Percentiles rank a stretch among this genome's conserved stretches.
These are phyloP conservation scores for Tetrahymena borealis DNA, from an alignment of 73 alveolate species.

Conservation along the genomic window DNA sequence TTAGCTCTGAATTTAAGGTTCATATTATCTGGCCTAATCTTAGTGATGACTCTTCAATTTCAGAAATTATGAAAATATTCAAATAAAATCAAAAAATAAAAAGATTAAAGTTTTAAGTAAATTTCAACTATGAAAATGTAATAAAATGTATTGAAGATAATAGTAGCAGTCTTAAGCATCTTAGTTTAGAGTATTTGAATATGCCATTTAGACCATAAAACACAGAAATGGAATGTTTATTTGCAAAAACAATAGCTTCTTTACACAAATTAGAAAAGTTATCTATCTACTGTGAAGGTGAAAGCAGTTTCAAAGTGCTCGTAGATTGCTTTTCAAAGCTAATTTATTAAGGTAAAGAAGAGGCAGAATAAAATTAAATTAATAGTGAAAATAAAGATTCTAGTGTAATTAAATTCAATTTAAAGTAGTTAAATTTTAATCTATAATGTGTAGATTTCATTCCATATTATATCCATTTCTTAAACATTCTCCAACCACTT, in stretches of 20 bases:
- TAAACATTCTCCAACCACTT: not conserved
- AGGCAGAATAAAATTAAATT: not conserved
- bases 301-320: not conserved
- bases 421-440: not conserved
- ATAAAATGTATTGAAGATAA: not conserved
- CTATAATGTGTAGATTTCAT: not conserved
- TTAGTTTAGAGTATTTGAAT: not conserved
- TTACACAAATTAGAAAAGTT: not conserved
- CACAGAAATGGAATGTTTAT: not conserved
- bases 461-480: not conserved
- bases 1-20: not conserved
- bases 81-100: not conserved
- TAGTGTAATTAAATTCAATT: not conserved
- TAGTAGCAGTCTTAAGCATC: not conserved
- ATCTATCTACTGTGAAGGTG: not conserved
- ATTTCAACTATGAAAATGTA: not conserved
- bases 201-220: not conserved
- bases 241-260: not conserved
- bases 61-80: not conserved
- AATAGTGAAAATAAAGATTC: not conserved
- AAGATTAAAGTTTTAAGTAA: not conserved
- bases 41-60: not conserved
- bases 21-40: not conserved
- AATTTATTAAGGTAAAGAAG: not conserved
- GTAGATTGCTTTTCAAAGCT: not conserved